Evolutionary conservation across 108 stramenopile genomes (phyloP).

Genomic region (Cyclotella sp.): DNA sequence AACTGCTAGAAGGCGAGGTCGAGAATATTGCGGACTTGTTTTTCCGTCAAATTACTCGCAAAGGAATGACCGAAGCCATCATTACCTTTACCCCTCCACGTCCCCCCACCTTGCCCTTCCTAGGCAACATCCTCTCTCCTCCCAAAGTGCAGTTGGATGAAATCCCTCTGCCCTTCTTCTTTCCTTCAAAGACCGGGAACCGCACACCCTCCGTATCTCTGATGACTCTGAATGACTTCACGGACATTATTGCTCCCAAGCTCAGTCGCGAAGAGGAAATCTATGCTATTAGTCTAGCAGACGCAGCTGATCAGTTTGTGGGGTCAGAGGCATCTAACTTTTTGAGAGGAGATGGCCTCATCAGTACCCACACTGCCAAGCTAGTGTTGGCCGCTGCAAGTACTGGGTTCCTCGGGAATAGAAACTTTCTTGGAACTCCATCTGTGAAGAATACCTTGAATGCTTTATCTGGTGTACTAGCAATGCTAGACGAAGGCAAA

Average conservation of each 20-base stretch:
- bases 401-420: constrained; percentile 42
- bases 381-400: constrained; percentile 62
- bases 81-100: constrained; percentile 75
- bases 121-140: constrained; percentile 76
- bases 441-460: constrained; percentile 28
- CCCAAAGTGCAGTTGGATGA: constrained; percentile 76
- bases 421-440: constrained; percentile 30
- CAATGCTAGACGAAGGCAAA: constrained; percentile 23
- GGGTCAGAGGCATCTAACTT: constrained; percentile 71
- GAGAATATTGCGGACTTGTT: constrained; percentile 82
- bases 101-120: constrained; percentile 68
- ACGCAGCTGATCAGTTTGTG: constrained; percentile 74
- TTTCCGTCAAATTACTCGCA: constrained; percentile 76
- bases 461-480: constrained; percentile 20
- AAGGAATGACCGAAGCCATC: constrained; percentile 70
- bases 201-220: constrained; percentile 37
- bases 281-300: constrained; percentile 81
- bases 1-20: constrained; percentile 76
- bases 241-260: constrained; percentile 79
- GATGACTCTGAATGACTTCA: constrained; percentile 63
- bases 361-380: constrained; percentile 58
- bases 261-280: constrained; percentile 85
- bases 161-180: constrained; percentile 71
- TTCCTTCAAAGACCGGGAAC: constrained; percentile 45
- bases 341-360: constrained; percentile 70